A percentile compares a stretch with the other conserved stretches of the same genome.
phyloP scores from a whole-genome alignment of 441 rosid species.

The Euphorbia schlechtendalii region DNA sequence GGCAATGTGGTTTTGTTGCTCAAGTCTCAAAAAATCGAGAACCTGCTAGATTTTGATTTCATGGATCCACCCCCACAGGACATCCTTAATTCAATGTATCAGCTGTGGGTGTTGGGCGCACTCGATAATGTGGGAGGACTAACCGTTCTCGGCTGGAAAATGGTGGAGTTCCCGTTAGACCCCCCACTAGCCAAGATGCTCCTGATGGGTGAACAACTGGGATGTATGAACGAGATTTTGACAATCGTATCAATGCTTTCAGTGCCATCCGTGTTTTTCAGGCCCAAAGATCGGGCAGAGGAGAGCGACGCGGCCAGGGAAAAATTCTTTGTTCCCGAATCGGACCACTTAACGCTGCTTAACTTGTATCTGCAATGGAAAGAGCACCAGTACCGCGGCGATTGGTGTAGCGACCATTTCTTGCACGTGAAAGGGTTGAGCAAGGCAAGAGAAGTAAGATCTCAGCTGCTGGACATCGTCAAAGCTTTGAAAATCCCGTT shows the following conservation, averaged over 20 bases:
- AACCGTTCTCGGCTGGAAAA: slow-evolving; percentile 95
- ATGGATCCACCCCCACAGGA: slow-evolving; percentile 99
- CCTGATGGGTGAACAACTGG: slow-evolving; percentile 79
- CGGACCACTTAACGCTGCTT: slow-evolving; percentile 81
- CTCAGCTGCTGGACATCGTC: slow-evolving; percentile 90
- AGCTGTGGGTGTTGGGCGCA: slow-evolving; percentile 96
- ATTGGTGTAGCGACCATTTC: slow-evolving; percentile 87
- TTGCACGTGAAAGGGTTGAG: slow-evolving; percentile 77
- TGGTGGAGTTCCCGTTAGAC: slow-evolving; percentile 97
- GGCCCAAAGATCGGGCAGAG: slow-evolving; percentile 92
- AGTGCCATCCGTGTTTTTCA: slow-evolving; percentile 96
- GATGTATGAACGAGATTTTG: slow-evolving; percentile 79
- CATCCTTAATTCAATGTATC: slow-evolving; percentile 97
- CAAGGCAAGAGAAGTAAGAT: slow-evolving; percentile 89
- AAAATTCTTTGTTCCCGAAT: slow-evolving; percentile 89
- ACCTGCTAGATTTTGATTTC: slow-evolving; percentile 89
- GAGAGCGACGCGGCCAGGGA: slow-evolving; percentile 97
- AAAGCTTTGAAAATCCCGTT: slow-evolving; percentile 77
- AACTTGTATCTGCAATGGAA: slow-evolving; percentile 95
- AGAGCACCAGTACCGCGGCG: slow-evolving; percentile 84
- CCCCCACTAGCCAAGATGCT: slow-evolving; percentile 99
- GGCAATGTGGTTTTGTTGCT: slow-evolving; percentile 92
- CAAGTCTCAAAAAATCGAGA: slow-evolving; percentile 83
- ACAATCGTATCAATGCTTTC: slow-evolving; percentile 98
- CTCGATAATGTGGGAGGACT: slow-evolving; percentile 83